Evolutionary conservation across 116 monocot species (phyloP), one percentile per base, ranked within the genome.

Genomic region (Papilionanthe hybrid): DNA sequence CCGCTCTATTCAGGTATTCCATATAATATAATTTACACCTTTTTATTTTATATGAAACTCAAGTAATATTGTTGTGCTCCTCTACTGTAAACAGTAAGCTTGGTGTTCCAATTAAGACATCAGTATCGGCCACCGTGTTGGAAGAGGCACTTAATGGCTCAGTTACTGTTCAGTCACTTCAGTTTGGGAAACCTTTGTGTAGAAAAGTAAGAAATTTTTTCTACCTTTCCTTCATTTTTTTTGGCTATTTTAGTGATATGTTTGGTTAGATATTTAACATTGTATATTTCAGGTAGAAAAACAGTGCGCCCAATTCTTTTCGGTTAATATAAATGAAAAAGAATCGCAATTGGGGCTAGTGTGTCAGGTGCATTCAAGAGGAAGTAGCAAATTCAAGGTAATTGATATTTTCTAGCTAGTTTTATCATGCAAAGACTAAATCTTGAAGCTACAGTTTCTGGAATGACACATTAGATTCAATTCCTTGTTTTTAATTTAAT

Each of bases 61-160:
- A 48, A 27, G 27, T 42, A 8, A 42, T 30, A 44, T 58, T 56
- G 10, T 48, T 15, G 50, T n/a, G 72, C 53, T 81, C 22, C 73
- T 49, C 53, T 82, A 17, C 22, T 43, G 20, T 79, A 3, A 72
- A 28, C 44, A 97, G 97, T 84, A 97, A 97, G 85, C 92, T 97
- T 80, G 97, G 97, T 23, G 94, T 97, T n/a, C 98, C 94, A 71
- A 98, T 98, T 76, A 94, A 90, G 84, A 97, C 97, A 82, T 94
- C 97, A 77, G 89, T 97, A 81, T 90, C 97, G 25, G 91, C 97
- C 79, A 92, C 89, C 72, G 87, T 97, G 19, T 85, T 97, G 76
- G 97, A 97, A 82, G 97, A 97, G 81, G 97, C 97, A 79, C 79
- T 97, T 43, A 89, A 88, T 88, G 97, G 97, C 44, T 63, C 82